These are phyloP conservation scores for Puccinia hordei DNA, from an alignment of 1,284 basidiomycete species.

Conservation along the genomic window DNA sequence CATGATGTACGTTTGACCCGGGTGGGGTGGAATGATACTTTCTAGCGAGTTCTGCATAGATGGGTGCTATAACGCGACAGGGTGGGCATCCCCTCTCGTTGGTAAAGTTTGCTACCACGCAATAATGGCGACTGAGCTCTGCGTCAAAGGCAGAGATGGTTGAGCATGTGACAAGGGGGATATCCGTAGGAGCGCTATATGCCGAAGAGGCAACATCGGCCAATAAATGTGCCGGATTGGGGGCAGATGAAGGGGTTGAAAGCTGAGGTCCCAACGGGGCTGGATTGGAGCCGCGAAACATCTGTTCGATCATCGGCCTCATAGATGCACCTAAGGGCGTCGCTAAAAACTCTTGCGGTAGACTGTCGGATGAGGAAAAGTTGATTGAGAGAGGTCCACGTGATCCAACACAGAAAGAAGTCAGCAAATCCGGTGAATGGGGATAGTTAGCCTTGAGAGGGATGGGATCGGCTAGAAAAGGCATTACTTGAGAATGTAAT, in stretches of 20 bases:
- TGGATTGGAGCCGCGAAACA: conserved; percentile 52
- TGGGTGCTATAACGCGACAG: conserved; percentile 57
- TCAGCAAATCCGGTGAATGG: neutral
- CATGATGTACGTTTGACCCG: conserved; percentile 20
- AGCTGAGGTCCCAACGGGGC: neutral
- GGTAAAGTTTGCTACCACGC: conserved; percentile 59
- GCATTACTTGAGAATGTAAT: conserved; percentile 44
- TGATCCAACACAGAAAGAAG: neutral
- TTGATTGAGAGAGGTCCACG: conserved; percentile 50
- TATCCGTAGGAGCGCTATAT: conserved; percentile 10
- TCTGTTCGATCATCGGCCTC: conserved; percentile 59
- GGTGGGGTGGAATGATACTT: conserved; percentile 52
- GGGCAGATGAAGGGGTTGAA: conserved; percentile 15
- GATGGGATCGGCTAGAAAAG: neutral
- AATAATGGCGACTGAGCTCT: conserved; percentile 53
- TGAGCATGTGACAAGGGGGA: conserved; percentile 53
- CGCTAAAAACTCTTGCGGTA: conserved; percentile 58
- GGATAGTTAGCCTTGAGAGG: neutral
- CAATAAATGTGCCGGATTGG: conserved; percentile 23
- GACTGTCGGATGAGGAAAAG: conserved; percentile 57
- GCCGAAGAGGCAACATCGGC: conserved; percentile 44
- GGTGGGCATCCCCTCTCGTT: conserved; percentile 57
- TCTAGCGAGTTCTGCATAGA: conserved; percentile 57
- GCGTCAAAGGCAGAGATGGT: conserved; percentile 55
- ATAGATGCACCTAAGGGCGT: conserved; percentile 60